A percentile compares a stretch with the other conserved stretches of the same genome.
phyloP scores from a whole-genome alignment of 805 yeast species.

The Barnettozyma wickerhamii region DNA sequence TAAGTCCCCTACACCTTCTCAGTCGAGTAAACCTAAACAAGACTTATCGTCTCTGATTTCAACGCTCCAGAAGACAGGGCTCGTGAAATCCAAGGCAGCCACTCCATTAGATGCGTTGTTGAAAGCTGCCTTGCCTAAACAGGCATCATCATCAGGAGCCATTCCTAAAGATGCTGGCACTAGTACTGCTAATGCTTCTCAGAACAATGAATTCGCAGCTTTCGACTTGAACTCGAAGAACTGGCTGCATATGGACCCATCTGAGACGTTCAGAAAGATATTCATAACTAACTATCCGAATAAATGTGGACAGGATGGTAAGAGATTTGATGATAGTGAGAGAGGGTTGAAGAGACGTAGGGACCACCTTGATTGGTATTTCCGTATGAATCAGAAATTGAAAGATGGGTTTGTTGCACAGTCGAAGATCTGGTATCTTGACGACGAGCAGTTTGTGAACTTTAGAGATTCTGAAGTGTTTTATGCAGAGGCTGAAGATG shows the following conservation, averaged over 20 bases:
- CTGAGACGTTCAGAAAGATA: conserved; percentile 27
- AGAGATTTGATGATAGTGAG: conserved; percentile 62
- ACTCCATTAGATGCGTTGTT: conserved; percentile 10
- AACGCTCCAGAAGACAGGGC: conserved; percentile 18
- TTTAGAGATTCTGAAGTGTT: conserved; percentile 63
- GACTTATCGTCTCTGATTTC: conserved; percentile 18
- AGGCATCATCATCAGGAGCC: conserved; percentile 2
- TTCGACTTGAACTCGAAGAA: conserved; percentile 28
- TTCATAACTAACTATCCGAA: conserved; percentile 43
- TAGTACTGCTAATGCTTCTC: conserved; percentile 1
- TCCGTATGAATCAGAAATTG: conserved; percentile 79
- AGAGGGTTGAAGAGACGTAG: conserved; percentile 51
- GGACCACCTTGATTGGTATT: conserved; percentile 93
- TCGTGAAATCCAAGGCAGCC: conserved; percentile 14
- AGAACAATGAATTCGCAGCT: conserved; percentile 12
- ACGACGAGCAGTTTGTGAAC: conserved; percentile 64
- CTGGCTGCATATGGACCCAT: conserved; percentile 37
- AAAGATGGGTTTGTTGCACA: conserved; percentile 52
- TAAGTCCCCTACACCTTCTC: too few species aligned
- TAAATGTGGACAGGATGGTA: conserved; percentile 88
- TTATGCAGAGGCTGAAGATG: too few species aligned
- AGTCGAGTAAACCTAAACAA: conserved; percentile 8
- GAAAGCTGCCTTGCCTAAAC: conserved; percentile 7
- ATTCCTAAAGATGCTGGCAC: too few species aligned
- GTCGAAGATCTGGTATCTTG: conserved; percentile 79